Conservation (phyloP, 164 flowering plant genomes). For the Litsea cubeba region DNA sequence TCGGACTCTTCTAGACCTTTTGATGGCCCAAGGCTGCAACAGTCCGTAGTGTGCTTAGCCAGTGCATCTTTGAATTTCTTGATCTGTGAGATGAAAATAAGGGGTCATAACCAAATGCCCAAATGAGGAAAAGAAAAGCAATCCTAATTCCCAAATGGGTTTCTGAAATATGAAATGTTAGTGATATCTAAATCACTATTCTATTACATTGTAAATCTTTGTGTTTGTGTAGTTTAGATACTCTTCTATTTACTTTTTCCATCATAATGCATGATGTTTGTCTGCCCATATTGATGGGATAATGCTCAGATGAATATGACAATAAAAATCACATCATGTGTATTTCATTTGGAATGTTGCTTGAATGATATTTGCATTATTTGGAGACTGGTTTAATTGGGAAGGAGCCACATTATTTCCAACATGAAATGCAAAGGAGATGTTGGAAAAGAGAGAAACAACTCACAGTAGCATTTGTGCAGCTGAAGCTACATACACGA, state of each 20-base stretch:
- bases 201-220: too few species aligned
- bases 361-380: not conserved
- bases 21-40: conserved; percentile 57
- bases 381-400: not conserved
- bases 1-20: conserved; percentile 75
- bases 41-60: conserved; percentile 51
- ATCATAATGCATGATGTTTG: too few species aligned
- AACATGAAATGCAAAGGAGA: not conserved
- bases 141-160: not conserved
- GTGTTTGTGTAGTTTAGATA: too few species aligned
- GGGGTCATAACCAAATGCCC: not conserved
- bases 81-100: conserved; percentile 33
- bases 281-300: too few species aligned
- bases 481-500: conserved; percentile 84
- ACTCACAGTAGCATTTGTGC: conserved; percentile 84
- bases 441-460: not conserved
- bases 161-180: too few species aligned
- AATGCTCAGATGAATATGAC: too few species aligned
- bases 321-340: too few species aligned
- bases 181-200: too few species aligned
- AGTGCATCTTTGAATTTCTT: conserved; percentile 83
- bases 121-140: not conserved
- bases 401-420: not conserved
- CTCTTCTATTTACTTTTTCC: too few species aligned
- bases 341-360: too few species aligned